These are phyloP conservation scores for Adansonia digitata DNA, from an alignment of 345 rosid species.

Conservation along the genomic window DNA sequence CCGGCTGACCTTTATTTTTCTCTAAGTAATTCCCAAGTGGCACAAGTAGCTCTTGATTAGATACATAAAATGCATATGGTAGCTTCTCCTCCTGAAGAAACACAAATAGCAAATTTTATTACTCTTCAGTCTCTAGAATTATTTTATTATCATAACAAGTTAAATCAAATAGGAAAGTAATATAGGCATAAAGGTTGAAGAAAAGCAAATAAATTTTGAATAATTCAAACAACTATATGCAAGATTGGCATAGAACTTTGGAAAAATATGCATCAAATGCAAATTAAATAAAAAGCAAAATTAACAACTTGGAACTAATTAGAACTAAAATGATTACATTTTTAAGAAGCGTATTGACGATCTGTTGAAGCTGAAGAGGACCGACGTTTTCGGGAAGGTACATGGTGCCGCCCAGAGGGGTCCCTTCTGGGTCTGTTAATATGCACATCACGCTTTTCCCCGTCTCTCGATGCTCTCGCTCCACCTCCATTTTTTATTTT, in stretches of 20 bases:
- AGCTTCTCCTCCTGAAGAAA: conserved; percentile 72
- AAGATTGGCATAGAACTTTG: background rate
- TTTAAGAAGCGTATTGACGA: conserved; percentile 75
- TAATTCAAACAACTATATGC: background rate
- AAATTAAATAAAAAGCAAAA: background rate
- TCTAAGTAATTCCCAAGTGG: conserved; percentile 78
- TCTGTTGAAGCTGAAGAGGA: conserved; percentile 76
- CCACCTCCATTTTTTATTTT: conserved; percentile 5
- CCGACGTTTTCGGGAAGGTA: conserved; percentile 79
- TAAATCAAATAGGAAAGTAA: background rate
- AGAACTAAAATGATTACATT: conserved; percentile 39
- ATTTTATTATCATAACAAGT: background rate
- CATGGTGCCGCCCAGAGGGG: conserved; percentile 57
- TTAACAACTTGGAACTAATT: background rate
- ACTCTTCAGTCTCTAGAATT: background rate
- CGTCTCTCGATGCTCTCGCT: conserved; percentile 10
- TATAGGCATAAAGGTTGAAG: background rate
- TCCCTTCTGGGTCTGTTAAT: conserved; percentile 79
- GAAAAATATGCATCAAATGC: background rate
- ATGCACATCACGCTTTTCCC: conserved; percentile 72
- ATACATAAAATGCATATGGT: conserved; percentile 79
- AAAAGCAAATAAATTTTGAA: background rate
- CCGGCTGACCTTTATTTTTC: conserved; percentile 59
- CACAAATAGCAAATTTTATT: conserved; percentile 12
- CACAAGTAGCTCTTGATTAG: conserved; percentile 77